Conservation (phyloP, 2,329 filamentous ascomycete species). For the Thermomyces lanuginosus region DNA sequence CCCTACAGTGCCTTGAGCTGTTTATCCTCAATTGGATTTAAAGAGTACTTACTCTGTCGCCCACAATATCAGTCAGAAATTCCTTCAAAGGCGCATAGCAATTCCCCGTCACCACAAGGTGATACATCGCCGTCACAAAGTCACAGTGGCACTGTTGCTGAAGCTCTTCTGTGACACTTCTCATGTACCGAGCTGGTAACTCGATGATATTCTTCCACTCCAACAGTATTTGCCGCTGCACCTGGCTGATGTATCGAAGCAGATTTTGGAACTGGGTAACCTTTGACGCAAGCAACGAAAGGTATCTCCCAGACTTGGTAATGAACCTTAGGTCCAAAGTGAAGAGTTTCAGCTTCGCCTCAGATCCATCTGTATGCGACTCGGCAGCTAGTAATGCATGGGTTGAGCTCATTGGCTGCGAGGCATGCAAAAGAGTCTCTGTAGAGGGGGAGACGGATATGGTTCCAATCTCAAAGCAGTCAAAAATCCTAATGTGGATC, state of each 20-base stretch:
- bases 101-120: conserved; percentile 69
- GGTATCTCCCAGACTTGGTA: conserved; percentile 53
- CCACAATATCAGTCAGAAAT: conserved; percentile 73
- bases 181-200: conserved; percentile 60
- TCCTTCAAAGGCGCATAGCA: conserved; percentile 60
- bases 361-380: conserved; percentile 10
- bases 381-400: conserved; percentile 49
- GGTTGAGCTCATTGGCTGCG: conserved; percentile 57
- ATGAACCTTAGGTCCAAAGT: conserved; percentile 75
- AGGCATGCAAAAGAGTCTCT: conserved; percentile 45
- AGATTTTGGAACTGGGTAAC: conserved; percentile 77
- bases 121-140: conserved; percentile 64
- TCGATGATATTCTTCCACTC: conserved; percentile 76
- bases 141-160: conserved; percentile 46
- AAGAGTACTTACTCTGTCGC: conserved; percentile 47
- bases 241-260: conserved; percentile 67
- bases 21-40: too few relatives aligned
- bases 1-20: conserved; percentile 44
- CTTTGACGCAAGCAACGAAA: conserved; percentile 72
- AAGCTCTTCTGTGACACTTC: conserved; percentile 60
- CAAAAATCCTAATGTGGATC: conserved; percentile 66
- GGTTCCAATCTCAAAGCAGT: conserved; percentile 64
- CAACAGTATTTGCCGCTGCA: conserved; percentile 57
- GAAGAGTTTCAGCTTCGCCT: conserved; percentile 36
- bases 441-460: conserved; percentile 13